phyloP scores from a whole-genome alignment of 495 filamentous ascomycete species.

The Xylaria grammica region DNA sequence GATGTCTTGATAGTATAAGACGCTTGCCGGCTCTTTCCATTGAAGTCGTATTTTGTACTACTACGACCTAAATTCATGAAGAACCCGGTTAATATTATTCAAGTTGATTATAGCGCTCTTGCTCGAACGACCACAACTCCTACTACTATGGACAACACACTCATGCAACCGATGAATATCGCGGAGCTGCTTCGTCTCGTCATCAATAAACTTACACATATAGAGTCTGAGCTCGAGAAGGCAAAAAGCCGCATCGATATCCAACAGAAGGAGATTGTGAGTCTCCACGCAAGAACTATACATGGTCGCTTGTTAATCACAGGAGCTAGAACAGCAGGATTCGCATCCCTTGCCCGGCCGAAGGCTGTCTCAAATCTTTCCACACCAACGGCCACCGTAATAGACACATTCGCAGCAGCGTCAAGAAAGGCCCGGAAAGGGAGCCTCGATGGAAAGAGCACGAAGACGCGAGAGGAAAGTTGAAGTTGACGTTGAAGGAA shows the following conservation, averaged over 20 bases:
- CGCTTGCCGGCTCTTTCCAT: too few relatives aligned
- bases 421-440: background rate
- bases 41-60: too few relatives aligned
- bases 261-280: background rate
- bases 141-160: too few relatives aligned
- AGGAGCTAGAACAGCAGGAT: background rate
- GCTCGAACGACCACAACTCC: too few relatives aligned
- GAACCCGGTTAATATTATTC: too few relatives aligned
- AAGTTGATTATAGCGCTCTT: too few relatives aligned
- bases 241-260: background rate
- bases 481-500: background rate
- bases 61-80: too few relatives aligned
- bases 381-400: background rate
- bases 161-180: too few relatives aligned
- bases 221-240: background rate
- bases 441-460: background rate
- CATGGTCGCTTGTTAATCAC: background rate
- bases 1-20: too few relatives aligned
- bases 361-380: background rate
- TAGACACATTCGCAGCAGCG: background rate
- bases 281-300: background rate
- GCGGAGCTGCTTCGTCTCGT: too few relatives aligned
- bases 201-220: too few relatives aligned
- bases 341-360: background rate
- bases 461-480: background rate